These are phyloP conservation scores for Apophysomyces ossiformis DNA, from an alignment of 371 early-diverging fungal genomes.

Conservation along the genomic window DNA sequence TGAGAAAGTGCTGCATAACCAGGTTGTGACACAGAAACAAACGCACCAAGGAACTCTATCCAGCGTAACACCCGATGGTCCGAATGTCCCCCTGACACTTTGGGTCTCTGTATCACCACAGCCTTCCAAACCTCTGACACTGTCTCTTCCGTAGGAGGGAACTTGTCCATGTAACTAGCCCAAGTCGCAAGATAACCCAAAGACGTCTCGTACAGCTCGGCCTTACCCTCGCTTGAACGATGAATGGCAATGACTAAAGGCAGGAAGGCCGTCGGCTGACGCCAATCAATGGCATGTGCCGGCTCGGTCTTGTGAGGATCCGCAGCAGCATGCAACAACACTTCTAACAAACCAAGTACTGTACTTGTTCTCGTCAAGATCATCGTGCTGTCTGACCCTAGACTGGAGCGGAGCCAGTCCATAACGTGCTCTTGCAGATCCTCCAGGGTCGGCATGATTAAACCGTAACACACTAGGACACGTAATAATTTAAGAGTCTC, in stretches of 20 bases:
- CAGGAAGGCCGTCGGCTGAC: constrained; percentile 55
- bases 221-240: constrained; percentile 13
- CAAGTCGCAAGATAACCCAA: constrained; percentile 58
- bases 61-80: constrained; percentile 22
- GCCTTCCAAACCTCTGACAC: constrained; percentile 29
- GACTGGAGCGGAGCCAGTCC: constrained; percentile 43
- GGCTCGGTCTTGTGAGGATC: constrained; percentile 62
- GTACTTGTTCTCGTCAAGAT: constrained; percentile 26
- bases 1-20: constrained; percentile 5
- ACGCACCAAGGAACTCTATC: constrained; percentile 17
- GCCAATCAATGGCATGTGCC: constrained; percentile 63
- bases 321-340: constrained; percentile 52
- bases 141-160: constrained; percentile 27
- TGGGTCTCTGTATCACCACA: neutral
- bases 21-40: constrained; percentile 9
- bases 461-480: constrained; percentile 56
- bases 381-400: constrained; percentile 17
- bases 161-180: constrained; percentile 46
- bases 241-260: constrained; percentile 36
- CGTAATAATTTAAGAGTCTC: constrained; percentile 53
- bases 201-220: constrained; percentile 35
- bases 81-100: neutral
- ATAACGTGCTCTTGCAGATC: constrained; percentile 49
- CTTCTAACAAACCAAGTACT: constrained; percentile 32
- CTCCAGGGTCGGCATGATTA: constrained; percentile 44